Evolutionary conservation across 208 protist species (phyloP).

Genomic region (Crithidia brevicula): DNA sequence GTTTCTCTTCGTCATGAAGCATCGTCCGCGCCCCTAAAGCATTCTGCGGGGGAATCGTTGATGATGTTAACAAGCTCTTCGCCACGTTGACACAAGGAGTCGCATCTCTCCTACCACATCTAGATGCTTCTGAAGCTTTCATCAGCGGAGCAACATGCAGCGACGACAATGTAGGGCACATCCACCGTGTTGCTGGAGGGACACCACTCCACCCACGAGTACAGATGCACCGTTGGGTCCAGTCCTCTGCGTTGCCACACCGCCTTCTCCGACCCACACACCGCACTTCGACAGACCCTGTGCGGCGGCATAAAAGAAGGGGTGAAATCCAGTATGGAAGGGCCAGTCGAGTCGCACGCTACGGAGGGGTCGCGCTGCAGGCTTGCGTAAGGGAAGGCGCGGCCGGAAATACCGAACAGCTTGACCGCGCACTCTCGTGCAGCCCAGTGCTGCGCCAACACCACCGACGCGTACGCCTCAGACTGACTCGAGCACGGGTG

Average conservation of each 20-base stretch:
- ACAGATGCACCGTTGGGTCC: conserved; percentile 14
- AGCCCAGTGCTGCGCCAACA: conserved; percentile 64
- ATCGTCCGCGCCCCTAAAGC: too few relatives aligned
- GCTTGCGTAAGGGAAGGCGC: conserved; percentile 49
- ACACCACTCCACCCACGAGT: conserved; percentile 33
- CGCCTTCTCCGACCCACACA: conserved; percentile 1
- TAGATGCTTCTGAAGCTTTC: neutral
- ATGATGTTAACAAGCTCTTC: too few relatives aligned
- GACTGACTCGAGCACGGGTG: neutral
- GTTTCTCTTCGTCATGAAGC: too few relatives aligned
- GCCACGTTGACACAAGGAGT: neutral
- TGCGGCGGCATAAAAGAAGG: conserved; percentile 20
- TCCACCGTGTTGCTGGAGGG: neutral
- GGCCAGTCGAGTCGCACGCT: neutral
- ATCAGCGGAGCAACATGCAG: conserved; percentile 9
- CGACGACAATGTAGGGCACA: conserved; percentile 21
- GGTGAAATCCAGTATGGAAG: conserved; percentile 27
- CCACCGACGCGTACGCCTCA: conserved; percentile 31
- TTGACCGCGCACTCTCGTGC: conserved; percentile 71
- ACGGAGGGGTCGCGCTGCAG: neutral
- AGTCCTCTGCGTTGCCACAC: conserved; percentile 12
- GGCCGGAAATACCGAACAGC: conserved; percentile 45
- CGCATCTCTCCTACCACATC: too few relatives aligned
- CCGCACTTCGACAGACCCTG: conserved; percentile 10
- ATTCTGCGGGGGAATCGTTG: too few relatives aligned